A percentile compares a stretch with the other conserved stretches of the same genome.
Evolutionary conservation across 2,329 filamentous ascomycete genomes (phyloP).

Genomic region (Sphaerostilbella broomeana): DNA sequence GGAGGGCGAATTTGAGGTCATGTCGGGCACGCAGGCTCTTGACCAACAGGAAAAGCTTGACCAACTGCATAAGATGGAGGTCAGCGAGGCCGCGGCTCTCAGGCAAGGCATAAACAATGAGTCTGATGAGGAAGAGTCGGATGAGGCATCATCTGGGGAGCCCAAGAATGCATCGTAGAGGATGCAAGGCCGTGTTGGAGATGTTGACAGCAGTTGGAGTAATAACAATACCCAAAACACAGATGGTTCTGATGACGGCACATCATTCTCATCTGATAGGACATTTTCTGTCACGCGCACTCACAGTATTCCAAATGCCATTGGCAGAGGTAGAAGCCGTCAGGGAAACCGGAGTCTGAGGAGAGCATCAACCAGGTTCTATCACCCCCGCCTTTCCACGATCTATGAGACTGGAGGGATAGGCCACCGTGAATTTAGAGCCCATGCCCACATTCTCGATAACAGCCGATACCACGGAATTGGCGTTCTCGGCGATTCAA

Average conservation of each 20-base stretch:
- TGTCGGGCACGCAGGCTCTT: conserved; percentile 37
- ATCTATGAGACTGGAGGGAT: too few species aligned
- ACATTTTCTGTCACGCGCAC: too few species aligned
- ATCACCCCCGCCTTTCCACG: too few species aligned
- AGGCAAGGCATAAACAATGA: conserved; percentile 33
- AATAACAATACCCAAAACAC: neutral
- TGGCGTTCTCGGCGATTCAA: too few species aligned
- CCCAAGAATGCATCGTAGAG: conserved; percentile 28
- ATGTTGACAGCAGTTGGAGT: neutral
- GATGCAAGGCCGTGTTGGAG: conserved; percentile 18
- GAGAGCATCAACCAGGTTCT: too few species aligned
- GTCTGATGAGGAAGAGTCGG: conserved; percentile 33
- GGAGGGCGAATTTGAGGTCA: conserved; percentile 39
- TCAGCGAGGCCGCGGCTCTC: conserved; percentile 50
- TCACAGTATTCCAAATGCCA: too few species aligned
- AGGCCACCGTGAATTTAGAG: too few species aligned
- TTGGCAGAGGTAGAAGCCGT: too few species aligned
- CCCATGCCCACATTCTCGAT: too few species aligned
- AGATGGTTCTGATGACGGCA: neutral
- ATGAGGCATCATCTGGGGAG: conserved; percentile 22
- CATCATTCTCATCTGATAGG: neutral
- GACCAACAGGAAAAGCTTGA: conserved; percentile 43
- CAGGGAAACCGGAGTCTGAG: too few species aligned
- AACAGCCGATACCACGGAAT: too few species aligned
- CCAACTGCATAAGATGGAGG: conserved; percentile 53